Evolutionary conservation across 2,329 filamentous ascomycete genomes (phyloP), one percentile per base, ranked within the genome.

Genomic region (Claviceps lovelessii): DNA sequence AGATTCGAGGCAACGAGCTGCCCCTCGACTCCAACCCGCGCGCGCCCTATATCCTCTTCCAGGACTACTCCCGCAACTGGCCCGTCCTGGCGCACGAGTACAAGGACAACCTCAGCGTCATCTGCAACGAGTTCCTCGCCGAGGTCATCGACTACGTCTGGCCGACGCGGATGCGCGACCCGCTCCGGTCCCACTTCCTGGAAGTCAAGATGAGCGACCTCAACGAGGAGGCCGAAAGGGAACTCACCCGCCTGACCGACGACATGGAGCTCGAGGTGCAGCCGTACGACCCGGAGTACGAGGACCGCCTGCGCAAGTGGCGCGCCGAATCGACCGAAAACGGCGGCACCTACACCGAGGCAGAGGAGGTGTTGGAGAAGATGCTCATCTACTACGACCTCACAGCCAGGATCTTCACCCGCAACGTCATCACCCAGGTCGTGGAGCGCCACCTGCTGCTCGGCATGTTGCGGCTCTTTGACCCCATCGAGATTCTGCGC

Each of bases 311-410:
- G 52, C 66, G 71, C 33, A 70, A 66, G 54, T 78, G 75, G 75
- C 73, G 76, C 6, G 65, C 66, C 0, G 65, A 70, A 7, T 64
- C 68, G 0, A 71, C 70, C 0, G 65, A 71, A 57, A 70, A 76
- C 7, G 74, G 73, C 0, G 72, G 70, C 31, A 69, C 68, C 0
- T 77, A 75, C 59, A 73, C 71, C 2, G 75, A 78, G 55, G 75
- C 76, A 0, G 73, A 78, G 56, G 75, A 78, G 62, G 75, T 78
- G 0, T 60, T 77, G 31, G 76, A 78, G 63, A 78, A 78, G 68
- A 78, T 77, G 76, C 67, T 78, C 53, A 78, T 78, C 57, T 78
- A 76, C 66, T 78, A 78, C 58, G 75, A 78, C 44, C 69, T 78
- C 9, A 75, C 75, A 2, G 73, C 74, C 7, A 74, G 76, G 61